phyloP scores from a whole-genome alignment of 2,329 filamentous ascomycete genomes.

The Fusarium hainanense region DNA sequence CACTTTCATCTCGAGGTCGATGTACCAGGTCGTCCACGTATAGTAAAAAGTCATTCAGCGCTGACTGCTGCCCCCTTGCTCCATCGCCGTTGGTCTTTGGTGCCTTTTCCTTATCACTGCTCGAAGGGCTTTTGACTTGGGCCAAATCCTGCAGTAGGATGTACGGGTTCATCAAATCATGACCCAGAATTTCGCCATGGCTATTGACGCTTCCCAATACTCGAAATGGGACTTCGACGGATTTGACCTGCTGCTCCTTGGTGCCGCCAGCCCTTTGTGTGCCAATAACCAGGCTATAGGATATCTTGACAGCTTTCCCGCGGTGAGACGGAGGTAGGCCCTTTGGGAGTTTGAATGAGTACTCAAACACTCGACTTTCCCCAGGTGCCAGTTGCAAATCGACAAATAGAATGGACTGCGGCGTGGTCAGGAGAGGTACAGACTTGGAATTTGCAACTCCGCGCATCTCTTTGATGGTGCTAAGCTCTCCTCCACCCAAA shows the following conservation, averaged over 20 bases:
- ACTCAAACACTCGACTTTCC: conserved; percentile 88
- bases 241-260: conserved; percentile 84
- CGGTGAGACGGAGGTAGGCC: conserved; percentile 92
- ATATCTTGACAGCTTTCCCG: conserved; percentile 93
- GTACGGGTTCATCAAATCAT: conserved; percentile 95
- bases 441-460: conserved; percentile 86
- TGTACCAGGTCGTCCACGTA: conserved; percentile 82
- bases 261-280: conserved; percentile 85
- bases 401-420: conserved; percentile 95
- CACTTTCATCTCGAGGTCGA: conserved; percentile 64
- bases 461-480: conserved; percentile 95
- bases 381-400: conserved; percentile 88
- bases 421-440: conserved; percentile 91
- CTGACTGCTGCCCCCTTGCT: conserved; percentile 49
- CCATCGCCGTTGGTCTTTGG: conserved; percentile 47
- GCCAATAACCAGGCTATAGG: conserved; percentile 90
- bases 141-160: conserved; percentile 89
- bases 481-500: conserved; percentile 86
- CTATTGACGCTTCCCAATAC: conserved; percentile 93
- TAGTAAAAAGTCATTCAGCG: conserved; percentile 74
- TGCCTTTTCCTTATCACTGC: conserved; percentile 37
- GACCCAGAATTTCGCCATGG: conserved; percentile 87
- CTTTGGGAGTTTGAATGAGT: conserved; percentile 84
- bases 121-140: conserved; percentile 62
- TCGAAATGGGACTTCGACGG: conserved; percentile 92